These are phyloP conservation scores for Candida succiphila DNA, from an alignment of 805 yeast genomes.

Conservation along the genomic window DNA sequence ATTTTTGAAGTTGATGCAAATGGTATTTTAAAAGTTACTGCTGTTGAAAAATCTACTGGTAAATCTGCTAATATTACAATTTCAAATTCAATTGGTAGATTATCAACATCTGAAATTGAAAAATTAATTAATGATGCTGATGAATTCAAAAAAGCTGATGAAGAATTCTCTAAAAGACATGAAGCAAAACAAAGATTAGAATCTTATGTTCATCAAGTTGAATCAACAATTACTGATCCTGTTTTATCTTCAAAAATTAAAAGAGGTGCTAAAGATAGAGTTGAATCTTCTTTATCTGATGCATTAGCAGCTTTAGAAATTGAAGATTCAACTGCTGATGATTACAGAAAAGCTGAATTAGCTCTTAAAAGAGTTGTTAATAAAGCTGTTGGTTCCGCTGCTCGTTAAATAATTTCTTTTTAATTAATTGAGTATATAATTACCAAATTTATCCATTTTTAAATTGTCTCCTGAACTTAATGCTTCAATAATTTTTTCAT, in stretches of 20 bases:
- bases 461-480: constrained; percentile 54
- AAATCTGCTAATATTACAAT: constrained; percentile 97
- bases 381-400: constrained; percentile 96
- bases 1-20: constrained; percentile 98
- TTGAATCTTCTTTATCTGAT: constrained; percentile 95
- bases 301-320: constrained; percentile 97
- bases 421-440: constrained; percentile 28
- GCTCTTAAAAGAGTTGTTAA: constrained; percentile 98
- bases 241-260: constrained; percentile 94
- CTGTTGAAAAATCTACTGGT: constrained; percentile 98
- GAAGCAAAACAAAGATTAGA: constrained; percentile 99
- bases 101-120: constrained; percentile 92
- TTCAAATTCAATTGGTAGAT: constrained; percentile 98
- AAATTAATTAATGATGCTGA: constrained; percentile 99
- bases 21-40: constrained; percentile 99
- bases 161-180: constrained; percentile 98
- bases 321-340: constrained; percentile 95
- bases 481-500: constrained; percentile 57
- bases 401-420: constrained; percentile 45
- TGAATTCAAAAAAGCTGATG: constrained; percentile 97
- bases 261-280: constrained; percentile 95
- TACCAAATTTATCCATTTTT: constrained; percentile 77
- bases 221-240: constrained; percentile 96
- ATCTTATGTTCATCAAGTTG: constrained; percentile 94
- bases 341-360: constrained; percentile 98